These are phyloP conservation scores for Basipetospora chlamydospora DNA, from an alignment of 2,329 filamentous ascomycete species.

Conservation along the genomic window DNA sequence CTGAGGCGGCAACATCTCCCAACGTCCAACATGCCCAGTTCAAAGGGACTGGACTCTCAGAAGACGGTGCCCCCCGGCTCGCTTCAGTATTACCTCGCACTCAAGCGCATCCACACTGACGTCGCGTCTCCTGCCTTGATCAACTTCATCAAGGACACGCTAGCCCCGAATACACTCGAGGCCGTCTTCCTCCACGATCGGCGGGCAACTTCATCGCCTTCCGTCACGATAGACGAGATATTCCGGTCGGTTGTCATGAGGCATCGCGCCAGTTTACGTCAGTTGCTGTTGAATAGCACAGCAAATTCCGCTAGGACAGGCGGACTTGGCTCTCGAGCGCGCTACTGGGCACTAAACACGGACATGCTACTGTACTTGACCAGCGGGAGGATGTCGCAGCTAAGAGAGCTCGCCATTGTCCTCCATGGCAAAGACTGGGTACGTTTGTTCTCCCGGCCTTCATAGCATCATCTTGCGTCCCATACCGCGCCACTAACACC, in stretches of 20 bases:
- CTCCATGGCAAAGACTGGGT: slow-evolving; percentile 71
- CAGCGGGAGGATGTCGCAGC: slow-evolving; percentile 57
- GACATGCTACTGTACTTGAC: slow-evolving; percentile 61
- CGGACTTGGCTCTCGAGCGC: neutral
- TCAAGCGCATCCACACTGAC: slow-evolving; percentile 67
- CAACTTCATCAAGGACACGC: slow-evolving; percentile 59
- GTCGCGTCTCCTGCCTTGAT: slow-evolving; percentile 54
- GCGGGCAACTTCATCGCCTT: slow-evolving; percentile 22
- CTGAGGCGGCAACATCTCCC: slow-evolving; percentile 49
- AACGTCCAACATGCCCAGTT: slow-evolving; percentile 9
- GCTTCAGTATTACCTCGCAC: slow-evolving; percentile 44
- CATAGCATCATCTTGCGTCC: neutral
- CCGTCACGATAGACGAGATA: slow-evolving; percentile 54
- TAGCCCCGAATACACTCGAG: slow-evolving; percentile 68
- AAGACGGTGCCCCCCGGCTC: slow-evolving; percentile 8
- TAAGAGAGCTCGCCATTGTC: slow-evolving; percentile 58
- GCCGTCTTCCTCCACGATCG: slow-evolving; percentile 62
- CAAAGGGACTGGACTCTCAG: neutral
- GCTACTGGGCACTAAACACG: slow-evolving; percentile 51
- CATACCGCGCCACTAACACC: slow-evolving; percentile 2
- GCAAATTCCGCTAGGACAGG: slow-evolving; percentile 10
- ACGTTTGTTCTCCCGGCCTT: slow-evolving; percentile 19
- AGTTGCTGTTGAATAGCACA: slow-evolving; percentile 48
- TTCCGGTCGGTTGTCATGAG: slow-evolving; percentile 55
- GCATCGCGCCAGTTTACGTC: slow-evolving; percentile 57